Evolutionary conservation across 2,329 filamentous ascomycete species (phyloP).

Genomic region (Penicillium sclerotiorum): DNA sequence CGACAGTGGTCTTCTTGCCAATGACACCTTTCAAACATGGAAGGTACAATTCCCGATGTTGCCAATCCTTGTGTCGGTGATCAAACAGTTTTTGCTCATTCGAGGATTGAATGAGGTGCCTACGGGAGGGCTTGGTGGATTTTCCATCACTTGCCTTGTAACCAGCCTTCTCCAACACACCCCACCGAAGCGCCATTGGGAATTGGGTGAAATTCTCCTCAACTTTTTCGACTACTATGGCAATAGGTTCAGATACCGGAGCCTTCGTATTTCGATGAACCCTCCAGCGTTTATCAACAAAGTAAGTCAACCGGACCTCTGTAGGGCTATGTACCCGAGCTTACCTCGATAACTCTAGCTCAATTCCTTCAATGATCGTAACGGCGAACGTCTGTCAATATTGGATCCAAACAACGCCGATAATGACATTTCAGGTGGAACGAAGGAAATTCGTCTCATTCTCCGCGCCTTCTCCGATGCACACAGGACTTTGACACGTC

Average conservation of each 20-base stretch:
- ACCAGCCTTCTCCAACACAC: constrained; percentile 83
- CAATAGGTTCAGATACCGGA: constrained; percentile 71
- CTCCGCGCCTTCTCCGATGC: constrained; percentile 70
- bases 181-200: constrained; percentile 69
- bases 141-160: constrained; percentile 90
- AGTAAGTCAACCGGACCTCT: constrained; percentile 58
- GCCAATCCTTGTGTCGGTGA: constrained; percentile 79
- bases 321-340: constrained; percentile 7
- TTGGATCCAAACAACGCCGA: constrained; percentile 83
- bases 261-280: constrained; percentile 73
- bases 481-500: constrained; percentile 57
- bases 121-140: constrained; percentile 88
- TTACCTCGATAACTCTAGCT: too few relatives aligned
- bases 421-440: constrained; percentile 92
- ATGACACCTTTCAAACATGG: constrained; percentile 80
- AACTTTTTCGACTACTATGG: constrained; percentile 91
- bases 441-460: constrained; percentile 69
- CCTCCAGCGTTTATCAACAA: constrained; percentile 77
- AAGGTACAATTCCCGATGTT: constrained; percentile 78
- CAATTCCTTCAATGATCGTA: too few relatives aligned
- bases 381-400: constrained; percentile 73
- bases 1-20: constrained; percentile 74
- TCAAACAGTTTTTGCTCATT: constrained; percentile 93
- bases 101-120: constrained; percentile 88
- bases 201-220: constrained; percentile 79